Percentiles rank a stretch among this genome's conserved stretches.
Evolutionary conservation across 495 filamentous ascomycete species (phyloP).

Genomic region (Schizothecium vesticola): DNA sequence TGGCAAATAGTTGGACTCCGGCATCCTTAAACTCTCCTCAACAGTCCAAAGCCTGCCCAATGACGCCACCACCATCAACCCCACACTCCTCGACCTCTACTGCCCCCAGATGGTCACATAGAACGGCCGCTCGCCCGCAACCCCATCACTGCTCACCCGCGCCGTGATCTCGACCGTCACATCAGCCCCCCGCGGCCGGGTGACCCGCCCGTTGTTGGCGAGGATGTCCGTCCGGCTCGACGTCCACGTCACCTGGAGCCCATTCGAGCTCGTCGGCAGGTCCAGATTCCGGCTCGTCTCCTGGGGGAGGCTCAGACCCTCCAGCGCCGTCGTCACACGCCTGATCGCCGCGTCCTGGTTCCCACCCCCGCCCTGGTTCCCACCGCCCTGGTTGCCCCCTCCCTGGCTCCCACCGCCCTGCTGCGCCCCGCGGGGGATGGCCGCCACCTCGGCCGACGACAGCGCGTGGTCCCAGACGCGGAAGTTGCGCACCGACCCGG

Average conservation of each 20-base stretch:
- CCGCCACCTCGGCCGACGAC: constrained; percentile 7
- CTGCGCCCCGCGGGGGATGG: not conserved
- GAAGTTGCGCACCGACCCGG: constrained; percentile 16
- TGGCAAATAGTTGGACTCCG: not conserved
- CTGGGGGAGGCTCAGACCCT: constrained; percentile 1
- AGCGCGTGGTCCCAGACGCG: constrained; percentile 12
- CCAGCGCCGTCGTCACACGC: constrained; percentile 2
- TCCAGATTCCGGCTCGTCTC: constrained; percentile 9
- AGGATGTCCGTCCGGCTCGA: not conserved
- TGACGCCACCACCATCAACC: not conserved
- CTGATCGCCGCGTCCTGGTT: not conserved
- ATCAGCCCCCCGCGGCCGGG: constrained; percentile 1
- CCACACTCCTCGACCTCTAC: not conserved
- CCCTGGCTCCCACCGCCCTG: not conserved
- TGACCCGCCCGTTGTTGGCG: not conserved
- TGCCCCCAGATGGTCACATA: not conserved
- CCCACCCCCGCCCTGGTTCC: not conserved
- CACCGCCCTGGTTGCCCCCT: not conserved
- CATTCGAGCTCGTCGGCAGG: constrained; percentile 9
- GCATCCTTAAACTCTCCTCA: too few species aligned
- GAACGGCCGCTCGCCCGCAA: not conserved
- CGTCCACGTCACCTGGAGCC: constrained; percentile 4
- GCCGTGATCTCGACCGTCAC: not conserved
- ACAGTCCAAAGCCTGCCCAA: not conserved
- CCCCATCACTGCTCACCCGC: constrained; percentile 2